Percentiles rank a stretch among this genome's conserved stretches.
Evolutionary conservation across 1,284 basidiomycete species (phyloP).

Genomic region (Schizophyllum amplum): DNA sequence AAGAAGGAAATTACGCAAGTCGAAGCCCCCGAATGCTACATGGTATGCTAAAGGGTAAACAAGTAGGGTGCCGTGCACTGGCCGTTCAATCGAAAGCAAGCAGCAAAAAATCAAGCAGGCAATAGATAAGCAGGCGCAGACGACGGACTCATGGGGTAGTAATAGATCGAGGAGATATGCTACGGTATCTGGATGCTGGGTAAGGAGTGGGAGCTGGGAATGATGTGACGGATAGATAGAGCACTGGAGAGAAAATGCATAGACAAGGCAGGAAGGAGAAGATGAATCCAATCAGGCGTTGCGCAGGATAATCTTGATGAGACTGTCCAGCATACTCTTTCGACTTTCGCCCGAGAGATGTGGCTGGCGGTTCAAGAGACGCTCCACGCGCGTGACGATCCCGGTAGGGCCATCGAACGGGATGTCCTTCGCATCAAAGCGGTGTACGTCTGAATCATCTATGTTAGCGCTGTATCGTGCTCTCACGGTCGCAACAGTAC

Average conservation of each 20-base stretch:
- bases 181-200: background rate
- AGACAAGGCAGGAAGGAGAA: background rate
- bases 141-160: background rate
- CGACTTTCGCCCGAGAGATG: slow-evolving; percentile 41
- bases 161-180: background rate
- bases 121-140: background rate
- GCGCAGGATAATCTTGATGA: slow-evolving; percentile 55
- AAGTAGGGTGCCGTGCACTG: background rate
- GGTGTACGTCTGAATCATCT: slow-evolving; percentile 41
- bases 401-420: slow-evolving; percentile 66
- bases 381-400: slow-evolving; percentile 52
- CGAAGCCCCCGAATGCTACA: background rate
- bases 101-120: background rate
- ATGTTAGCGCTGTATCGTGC: slow-evolving; percentile 1
- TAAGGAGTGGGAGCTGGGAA: background rate
- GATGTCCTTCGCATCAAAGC: slow-evolving; percentile 66
- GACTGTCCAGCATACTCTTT: slow-evolving; percentile 48
- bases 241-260: background rate
- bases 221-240: background rate
- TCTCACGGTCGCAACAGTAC: no score
- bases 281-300: slow-evolving; percentile 30
- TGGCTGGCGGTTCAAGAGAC: slow-evolving; percentile 42
- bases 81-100: background rate
- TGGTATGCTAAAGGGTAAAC: background rate
- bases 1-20: background rate